These are phyloP conservation scores for Fraxinus excelsior DNA, from an alignment of 257 asterid genomes.

Conservation along the genomic window DNA sequence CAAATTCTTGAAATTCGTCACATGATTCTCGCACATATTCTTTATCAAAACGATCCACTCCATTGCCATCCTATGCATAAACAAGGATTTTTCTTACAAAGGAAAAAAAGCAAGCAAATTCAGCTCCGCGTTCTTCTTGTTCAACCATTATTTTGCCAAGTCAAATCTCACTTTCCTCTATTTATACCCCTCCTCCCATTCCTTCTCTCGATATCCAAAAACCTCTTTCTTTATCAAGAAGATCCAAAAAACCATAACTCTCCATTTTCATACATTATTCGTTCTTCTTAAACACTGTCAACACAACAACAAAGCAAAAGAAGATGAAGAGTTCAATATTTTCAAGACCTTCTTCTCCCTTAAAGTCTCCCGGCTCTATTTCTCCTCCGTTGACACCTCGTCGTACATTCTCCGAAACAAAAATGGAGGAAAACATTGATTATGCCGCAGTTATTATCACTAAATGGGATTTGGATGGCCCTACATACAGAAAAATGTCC, in stretches of 20 bases:
- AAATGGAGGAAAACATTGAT: conserved; percentile 62
- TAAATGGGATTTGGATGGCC: conserved; percentile 39
- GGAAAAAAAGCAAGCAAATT: not conserved
- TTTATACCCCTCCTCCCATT: not conserved
- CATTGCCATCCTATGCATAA: too few species aligned
- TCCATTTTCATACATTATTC: not conserved
- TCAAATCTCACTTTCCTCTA: conserved; percentile 14
- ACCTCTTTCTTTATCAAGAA: not conserved
- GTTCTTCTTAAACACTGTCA: conserved; percentile 15
- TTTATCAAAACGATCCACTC: too few species aligned
- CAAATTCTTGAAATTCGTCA: too few species aligned
- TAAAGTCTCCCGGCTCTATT: conserved; percentile 22
- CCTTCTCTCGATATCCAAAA: not conserved
- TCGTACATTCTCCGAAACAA: conserved; percentile 48
- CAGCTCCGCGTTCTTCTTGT: conserved; percentile 10
- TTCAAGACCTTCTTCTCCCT: conserved; percentile 47
- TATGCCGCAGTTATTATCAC: conserved; percentile 47
- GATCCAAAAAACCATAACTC: not conserved
- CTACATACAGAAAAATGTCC: conserved; percentile 25
- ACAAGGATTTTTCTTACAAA: not conserved
- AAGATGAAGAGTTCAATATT: conserved; percentile 29
- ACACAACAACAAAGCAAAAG: not conserved
- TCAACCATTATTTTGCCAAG: conserved; percentile 11
- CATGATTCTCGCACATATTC: too few species aligned
- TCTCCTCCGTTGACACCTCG: conserved; percentile 33